phyloP scores from a whole-genome alignment of 1,284 basidiomycete species.

The Trichosporon sp. region DNA sequence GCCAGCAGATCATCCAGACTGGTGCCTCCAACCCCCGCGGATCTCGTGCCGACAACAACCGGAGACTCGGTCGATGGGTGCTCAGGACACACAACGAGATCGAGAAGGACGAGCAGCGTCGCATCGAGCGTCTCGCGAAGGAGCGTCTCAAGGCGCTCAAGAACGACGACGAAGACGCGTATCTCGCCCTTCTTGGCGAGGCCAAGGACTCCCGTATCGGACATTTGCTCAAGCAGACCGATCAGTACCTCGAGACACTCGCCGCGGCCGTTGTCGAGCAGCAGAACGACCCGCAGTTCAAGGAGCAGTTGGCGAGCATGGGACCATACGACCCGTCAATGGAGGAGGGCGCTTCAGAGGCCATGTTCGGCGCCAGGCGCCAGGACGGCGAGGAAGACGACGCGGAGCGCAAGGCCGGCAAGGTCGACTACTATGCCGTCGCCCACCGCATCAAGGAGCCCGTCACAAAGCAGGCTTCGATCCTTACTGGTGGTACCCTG shows the following conservation, averaged over 20 bases:
- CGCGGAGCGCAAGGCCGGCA: slow-evolving; percentile 56
- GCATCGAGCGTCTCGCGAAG: slow-evolving; percentile 92
- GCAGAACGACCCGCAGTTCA: slow-evolving; percentile 67
- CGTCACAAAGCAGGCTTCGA: slow-evolving; percentile 70
- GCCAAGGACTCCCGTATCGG: slow-evolving; percentile 99
- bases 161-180: slow-evolving; percentile 98
- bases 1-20: slow-evolving; percentile 63
- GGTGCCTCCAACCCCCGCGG: slow-evolving; percentile 45
- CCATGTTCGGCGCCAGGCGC: slow-evolving; percentile 80
- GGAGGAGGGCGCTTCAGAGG: slow-evolving; percentile 74
- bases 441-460: slow-evolving; percentile 91
- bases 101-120: slow-evolving; percentile 55
- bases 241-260: slow-evolving; percentile 88
- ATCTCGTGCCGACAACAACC: slow-evolving; percentile 40
- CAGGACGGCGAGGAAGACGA: slow-evolving; percentile 59
- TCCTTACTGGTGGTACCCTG: slow-evolving; percentile 79
- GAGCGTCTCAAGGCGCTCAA: slow-evolving; percentile 98
- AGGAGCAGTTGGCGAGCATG: slow-evolving; percentile 17
- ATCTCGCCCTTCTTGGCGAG: slow-evolving; percentile 97
- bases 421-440: slow-evolving; percentile 94
- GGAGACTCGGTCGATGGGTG: slow-evolving; percentile 49
- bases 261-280: slow-evolving; percentile 92
- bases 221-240: slow-evolving; percentile 90
- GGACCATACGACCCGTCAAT: slow-evolving; percentile 10
- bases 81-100: slow-evolving; percentile 51